These are phyloP conservation scores for Lachancea cidri DNA, from an alignment of 805 yeast genomes.

Conservation along the genomic window DNA sequence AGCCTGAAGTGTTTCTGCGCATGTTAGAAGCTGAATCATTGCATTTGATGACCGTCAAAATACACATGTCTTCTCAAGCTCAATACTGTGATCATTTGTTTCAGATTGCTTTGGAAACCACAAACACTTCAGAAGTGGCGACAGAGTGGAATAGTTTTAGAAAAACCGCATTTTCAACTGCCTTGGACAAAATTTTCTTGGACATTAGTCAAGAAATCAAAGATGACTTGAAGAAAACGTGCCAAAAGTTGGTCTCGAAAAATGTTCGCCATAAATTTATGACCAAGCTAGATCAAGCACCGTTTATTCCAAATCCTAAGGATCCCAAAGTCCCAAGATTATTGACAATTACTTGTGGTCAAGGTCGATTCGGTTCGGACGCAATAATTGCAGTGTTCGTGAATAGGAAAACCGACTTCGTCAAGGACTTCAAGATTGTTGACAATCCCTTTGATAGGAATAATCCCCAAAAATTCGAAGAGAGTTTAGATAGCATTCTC, in stretches of 20 bases:
- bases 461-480: constrained; percentile 59
- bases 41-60: constrained; percentile 64
- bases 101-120: constrained; percentile 58
- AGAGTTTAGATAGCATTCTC: constrained; percentile 55
- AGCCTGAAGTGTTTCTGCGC: constrained; percentile 79
- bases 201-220: constrained; percentile 70
- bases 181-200: constrained; percentile 62
- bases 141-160: constrained; percentile 79
- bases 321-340: constrained; percentile 85
- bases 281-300: constrained; percentile 84
- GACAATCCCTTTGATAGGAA: constrained; percentile 50
- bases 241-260: constrained; percentile 64
- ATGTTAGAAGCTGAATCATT: constrained; percentile 88
- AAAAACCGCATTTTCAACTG: constrained; percentile 56
- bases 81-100: constrained; percentile 43
- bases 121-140: constrained; percentile 70
- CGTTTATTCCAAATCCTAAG: constrained; percentile 75
- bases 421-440: constrained; percentile 72
- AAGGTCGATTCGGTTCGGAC: constrained; percentile 73
- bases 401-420: constrained; percentile 74
- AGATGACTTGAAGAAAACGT: constrained; percentile 71
- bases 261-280: constrained; percentile 67
- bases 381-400: constrained; percentile 80
- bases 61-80: constrained; percentile 40
- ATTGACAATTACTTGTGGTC: constrained; percentile 77